Base-by-base conservation (phyloP, 768 basidiomycete genomes). In the Russula dissimulans region DNA sequence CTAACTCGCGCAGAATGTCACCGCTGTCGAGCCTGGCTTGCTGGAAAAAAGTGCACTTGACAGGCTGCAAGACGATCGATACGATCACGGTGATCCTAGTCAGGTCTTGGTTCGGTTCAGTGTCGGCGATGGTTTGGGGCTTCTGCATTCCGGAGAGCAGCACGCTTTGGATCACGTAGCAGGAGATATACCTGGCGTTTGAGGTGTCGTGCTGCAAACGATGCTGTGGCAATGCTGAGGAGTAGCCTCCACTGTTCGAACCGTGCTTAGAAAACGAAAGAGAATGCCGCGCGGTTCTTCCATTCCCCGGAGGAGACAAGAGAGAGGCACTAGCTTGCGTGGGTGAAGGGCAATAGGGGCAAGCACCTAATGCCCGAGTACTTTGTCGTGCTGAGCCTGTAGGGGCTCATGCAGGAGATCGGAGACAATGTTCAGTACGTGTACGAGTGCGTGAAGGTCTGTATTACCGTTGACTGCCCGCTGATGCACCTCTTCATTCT, bases 381-480 rank as follows among this genome's bases (percentile, higher is more conserved):
- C 29, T 75, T 91, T 6, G 85, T 91, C 11, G 79, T 91, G 10
- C 89, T 90, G 26, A 81, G 80, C 44, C 75, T 93, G 62, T 81
- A 86, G 71, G 74, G 84, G 58, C 91, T 92, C 67, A 80, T 79
- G 62, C 84, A 87, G 71, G 86, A 85, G 69, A 83, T 87, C 66
- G 42, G 89, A 89, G 45, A 90, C 87, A 70, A 88, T 91, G 64
- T 89, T 91, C 66, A 89, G 89, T 70, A 89, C 87, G 75, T 89
- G 91, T 91, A 64, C 67, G 81, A 74, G 5, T 9, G 4, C n/a
- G 4, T 17, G 32, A 34, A 11, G 17, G 18, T 32, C 10, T 12
- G 22, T 38, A 26, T 26, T 26, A 2, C 22, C 22, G 36, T 32
- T 42, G 45, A 26, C 22, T 17, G 29, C 55, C 63, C 29, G 31